Conservation (phyloP, 805 yeast species). For the Lachancea quebecensis region DNA sequence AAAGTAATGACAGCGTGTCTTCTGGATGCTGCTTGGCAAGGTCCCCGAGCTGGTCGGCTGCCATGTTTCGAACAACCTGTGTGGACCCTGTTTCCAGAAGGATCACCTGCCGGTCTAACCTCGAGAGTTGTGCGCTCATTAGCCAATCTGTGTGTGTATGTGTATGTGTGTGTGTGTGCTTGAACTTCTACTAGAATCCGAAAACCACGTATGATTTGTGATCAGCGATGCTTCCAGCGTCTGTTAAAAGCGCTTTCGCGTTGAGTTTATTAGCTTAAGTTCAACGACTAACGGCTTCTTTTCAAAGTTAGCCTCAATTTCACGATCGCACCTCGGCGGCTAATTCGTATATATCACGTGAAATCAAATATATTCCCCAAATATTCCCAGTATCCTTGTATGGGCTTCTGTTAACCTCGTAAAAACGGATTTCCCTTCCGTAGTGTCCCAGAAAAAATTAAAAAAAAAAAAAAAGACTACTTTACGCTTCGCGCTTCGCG, state of each 20-base stretch:
- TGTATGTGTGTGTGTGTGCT: neutral
- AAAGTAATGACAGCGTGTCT: slow-evolving; percentile 72
- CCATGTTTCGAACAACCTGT: slow-evolving; percentile 86
- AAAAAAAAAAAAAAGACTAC: neutral
- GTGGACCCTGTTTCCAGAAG: slow-evolving; percentile 90
- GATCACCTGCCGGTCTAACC: slow-evolving; percentile 40
- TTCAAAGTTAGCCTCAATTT: no score
- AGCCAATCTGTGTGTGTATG: neutral
- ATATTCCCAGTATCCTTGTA: neutral
- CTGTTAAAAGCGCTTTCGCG: no score
- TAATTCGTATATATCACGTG: neutral
- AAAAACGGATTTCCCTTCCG: neutral
- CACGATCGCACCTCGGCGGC: neutral
- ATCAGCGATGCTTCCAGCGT: no score
- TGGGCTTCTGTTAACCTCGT: neutral
- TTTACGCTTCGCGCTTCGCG: neutral
- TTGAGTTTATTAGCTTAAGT: no score
- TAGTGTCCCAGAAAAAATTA: neutral
- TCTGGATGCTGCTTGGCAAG: slow-evolving; percentile 93
- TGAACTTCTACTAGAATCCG: neutral
- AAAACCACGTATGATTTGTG: no score
- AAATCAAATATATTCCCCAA: neutral
- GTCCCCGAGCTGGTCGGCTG: slow-evolving; percentile 94
- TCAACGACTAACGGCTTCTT: neutral
- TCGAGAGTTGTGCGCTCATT: slow-evolving; percentile 35